These are phyloP conservation scores for Fusarium sp. DNA, from an alignment of 2,329 filamentous ascomycete species.

Conservation along the genomic window DNA sequence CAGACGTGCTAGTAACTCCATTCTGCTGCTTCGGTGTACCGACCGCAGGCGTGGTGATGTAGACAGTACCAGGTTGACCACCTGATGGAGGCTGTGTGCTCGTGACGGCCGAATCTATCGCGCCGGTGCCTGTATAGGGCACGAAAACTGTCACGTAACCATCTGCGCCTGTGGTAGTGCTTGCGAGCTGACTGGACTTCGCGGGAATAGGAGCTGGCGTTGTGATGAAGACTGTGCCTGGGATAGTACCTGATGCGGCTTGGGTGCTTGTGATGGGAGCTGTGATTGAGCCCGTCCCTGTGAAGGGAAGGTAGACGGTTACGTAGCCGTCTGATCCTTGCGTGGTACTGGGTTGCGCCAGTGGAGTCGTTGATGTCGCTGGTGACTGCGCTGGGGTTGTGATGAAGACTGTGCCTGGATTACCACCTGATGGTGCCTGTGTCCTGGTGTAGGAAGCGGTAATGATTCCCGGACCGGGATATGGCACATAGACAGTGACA, in stretches of 20 bases:
- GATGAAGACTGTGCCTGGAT: neutral
- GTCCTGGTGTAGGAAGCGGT: neutral
- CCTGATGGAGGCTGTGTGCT: neutral
- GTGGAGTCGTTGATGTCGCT: neutral
- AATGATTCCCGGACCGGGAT: neutral
- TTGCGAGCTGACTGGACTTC: too few species aligned
- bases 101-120: too few species aligned
- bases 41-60: neutral
- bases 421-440: too few species aligned
- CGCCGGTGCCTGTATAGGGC: neutral
- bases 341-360: neutral
- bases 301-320: neutral
- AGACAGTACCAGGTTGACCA: neutral
- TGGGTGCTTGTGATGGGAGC: neutral
- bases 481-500: neutral
- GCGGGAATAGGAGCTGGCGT: neutral
- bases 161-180: too few species aligned
- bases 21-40: neutral
- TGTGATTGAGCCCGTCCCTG: neutral
- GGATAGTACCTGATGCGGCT: too few species aligned
- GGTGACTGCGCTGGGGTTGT: neutral
- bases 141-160: neutral
- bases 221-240: neutral
- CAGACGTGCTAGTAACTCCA: neutral
- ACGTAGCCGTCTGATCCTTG: neutral